A percentile compares a stretch with the other conserved stretches of the same genome.
Evolutionary conservation across 108 stramenopile species (phyloP).

Genomic region (Epipyxis sp.): DNA sequence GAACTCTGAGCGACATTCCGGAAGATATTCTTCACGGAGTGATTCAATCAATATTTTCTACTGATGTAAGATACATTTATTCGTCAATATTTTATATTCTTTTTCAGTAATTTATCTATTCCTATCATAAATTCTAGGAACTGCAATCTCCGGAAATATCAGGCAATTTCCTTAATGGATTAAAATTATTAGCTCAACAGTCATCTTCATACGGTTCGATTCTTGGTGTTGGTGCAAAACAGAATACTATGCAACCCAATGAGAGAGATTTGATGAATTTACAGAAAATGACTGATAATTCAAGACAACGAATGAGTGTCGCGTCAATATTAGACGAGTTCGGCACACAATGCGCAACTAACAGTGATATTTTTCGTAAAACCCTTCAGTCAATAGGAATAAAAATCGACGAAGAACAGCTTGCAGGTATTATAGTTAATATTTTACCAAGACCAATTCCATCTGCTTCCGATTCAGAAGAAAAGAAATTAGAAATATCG

Average conservation of each 20-base stretch:
- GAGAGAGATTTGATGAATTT: neutral
- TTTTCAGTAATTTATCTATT: too few species aligned
- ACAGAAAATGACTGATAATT: neutral
- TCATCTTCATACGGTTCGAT: neutral
- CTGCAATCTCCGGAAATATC: neutral
- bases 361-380: slow-evolving; percentile 21
- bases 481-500: neutral
- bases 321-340: neutral
- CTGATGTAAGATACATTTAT: too few species aligned
- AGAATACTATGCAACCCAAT: too few species aligned
- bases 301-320: neutral
- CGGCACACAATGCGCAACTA: slow-evolving; percentile 3
- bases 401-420: slow-evolving; percentile 15
- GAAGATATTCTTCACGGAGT: too few species aligned
- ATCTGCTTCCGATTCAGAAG: neutral
- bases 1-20: too few species aligned
- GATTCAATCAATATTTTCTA: too few species aligned
- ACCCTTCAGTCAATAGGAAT: neutral
- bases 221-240: neutral
- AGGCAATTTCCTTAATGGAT: neutral
- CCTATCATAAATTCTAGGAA: too few species aligned
- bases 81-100: too few species aligned
- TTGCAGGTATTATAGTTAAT: slow-evolving; percentile 1
- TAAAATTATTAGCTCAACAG: neutral
- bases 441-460: neutral